Percentiles rank a stretch among this genome's conserved stretches.
Evolutionary conservation across 139 green algal species (phyloP).

Genomic region (Picochlorum costavermella): DNA sequence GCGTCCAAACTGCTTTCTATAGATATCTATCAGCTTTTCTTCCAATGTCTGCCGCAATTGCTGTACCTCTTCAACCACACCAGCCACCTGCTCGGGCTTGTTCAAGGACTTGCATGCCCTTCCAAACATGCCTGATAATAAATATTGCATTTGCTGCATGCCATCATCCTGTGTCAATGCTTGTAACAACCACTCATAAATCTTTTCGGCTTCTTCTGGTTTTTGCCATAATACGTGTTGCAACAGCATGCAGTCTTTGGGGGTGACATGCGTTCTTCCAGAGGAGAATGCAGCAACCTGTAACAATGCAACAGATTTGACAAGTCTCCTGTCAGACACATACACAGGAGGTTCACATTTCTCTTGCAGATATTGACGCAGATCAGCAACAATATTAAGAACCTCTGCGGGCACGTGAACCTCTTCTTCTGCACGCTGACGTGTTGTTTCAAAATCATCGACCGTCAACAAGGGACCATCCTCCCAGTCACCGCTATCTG

Average conservation of each 20-base stretch:
- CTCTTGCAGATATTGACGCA: conserved; percentile 67
- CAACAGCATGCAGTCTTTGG: conserved; percentile 81
- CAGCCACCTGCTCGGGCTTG: neutral
- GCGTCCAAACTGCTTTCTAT: neutral
- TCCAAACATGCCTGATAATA: conserved; percentile 33
- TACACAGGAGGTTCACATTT: conserved; percentile 66
- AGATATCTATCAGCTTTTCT: conserved; percentile 27
- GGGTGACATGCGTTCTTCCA: conserved; percentile 47
- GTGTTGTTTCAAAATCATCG: conserved; percentile 47
- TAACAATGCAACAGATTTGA: conserved; percentile 52
- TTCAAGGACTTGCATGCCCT: conserved; percentile 44
- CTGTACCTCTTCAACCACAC: conserved; percentile 3
- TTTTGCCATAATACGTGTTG: conserved; percentile 80
- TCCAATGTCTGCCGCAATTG: conserved; percentile 28
- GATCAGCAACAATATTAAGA: conserved; percentile 68
- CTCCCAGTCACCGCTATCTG: conserved; percentile 6
- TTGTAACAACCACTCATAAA: conserved; percentile 71
- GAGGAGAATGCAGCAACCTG: conserved; percentile 74
- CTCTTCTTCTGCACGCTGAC: conserved; percentile 5
- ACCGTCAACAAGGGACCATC: conserved; percentile 26
- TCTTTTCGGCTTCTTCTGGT: conserved; percentile 59
- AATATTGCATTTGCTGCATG: conserved; percentile 54
- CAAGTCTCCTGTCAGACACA: conserved; percentile 59
- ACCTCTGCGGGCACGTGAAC: conserved; percentile 61
- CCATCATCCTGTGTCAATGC: conserved; percentile 62